Conservation (phyloP, 1,139 yeast genomes). For the Taphrina sp. region DNA sequence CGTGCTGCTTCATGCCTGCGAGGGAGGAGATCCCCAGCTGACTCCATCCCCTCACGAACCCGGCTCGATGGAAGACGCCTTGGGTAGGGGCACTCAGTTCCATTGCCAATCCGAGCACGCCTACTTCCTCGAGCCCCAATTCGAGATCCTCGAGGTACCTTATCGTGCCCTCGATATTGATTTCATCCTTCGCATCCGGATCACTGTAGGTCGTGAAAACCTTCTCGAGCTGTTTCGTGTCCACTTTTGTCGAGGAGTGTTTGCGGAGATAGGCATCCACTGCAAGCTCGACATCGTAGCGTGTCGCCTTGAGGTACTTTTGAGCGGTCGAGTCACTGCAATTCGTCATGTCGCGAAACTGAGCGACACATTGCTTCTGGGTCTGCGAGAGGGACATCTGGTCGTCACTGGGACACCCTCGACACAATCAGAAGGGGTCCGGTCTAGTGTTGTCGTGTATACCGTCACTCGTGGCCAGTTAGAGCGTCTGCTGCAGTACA, state of each 20-base stretch:
- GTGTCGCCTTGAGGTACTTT: conserved; percentile 25
- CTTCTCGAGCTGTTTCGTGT: conserved; percentile 12
- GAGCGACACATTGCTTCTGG: conserved; percentile 15
- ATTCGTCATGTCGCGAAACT: conserved; percentile 17
- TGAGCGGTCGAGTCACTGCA: conserved; percentile 25
- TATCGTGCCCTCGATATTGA: conserved; percentile 76
- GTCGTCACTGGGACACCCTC: too few species aligned
- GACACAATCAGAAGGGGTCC: too few species aligned
- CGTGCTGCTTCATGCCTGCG: conserved; percentile 52
- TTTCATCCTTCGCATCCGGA: conserved; percentile 37
- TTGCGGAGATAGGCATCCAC: conserved; percentile 24
- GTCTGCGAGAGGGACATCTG: conserved; percentile 17
- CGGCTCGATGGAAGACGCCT: conserved; percentile 56
- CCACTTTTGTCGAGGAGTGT: conserved; percentile 7
- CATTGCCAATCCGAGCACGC: conserved; percentile 67
- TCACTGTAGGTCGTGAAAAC: conserved; percentile 13
- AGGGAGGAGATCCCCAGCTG: conserved; percentile 46
- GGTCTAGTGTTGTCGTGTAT: too few species aligned
- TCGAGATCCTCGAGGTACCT: conserved; percentile 63
- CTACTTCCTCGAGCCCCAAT: conserved; percentile 70
- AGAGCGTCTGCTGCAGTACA: too few species aligned
- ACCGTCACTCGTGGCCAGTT: too few species aligned
- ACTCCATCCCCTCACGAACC: conserved; percentile 61
- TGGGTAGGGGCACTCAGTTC: conserved; percentile 63
- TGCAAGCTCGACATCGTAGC: conserved; percentile 22